Evolutionary conservation across 352 stramenopile genomes (phyloP).

Genomic region (Phytophthora pluvialis): DNA sequence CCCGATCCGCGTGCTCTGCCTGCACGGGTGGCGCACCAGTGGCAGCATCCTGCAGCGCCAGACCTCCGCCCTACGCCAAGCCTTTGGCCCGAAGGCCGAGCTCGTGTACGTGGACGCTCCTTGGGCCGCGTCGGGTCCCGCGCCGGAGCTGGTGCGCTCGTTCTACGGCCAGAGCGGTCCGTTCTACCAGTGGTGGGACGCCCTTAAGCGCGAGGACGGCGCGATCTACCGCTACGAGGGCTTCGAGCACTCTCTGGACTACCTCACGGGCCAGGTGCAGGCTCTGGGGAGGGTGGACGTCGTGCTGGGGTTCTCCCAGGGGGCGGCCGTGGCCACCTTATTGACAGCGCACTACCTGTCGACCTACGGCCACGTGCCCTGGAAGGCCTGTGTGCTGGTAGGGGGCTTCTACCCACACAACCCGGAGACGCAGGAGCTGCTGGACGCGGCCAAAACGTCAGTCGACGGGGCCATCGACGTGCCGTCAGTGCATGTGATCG

Average conservation of each 20-base stretch:
- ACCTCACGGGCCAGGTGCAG: conserved; percentile 54
- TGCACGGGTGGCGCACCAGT: conserved; percentile 85
- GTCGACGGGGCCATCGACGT: conserved; percentile 52
- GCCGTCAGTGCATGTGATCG: conserved; percentile 74
- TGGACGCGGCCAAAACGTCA: conserved; percentile 46
- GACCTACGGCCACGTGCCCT: conserved; percentile 51
- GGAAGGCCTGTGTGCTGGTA: conserved; percentile 70
- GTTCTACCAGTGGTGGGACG: conserved; percentile 87
- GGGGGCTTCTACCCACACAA: conserved; percentile 61
- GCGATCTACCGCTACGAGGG: conserved; percentile 62
- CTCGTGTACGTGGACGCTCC: conserved; percentile 74
- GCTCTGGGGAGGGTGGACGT: conserved; percentile 61
- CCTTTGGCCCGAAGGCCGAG: conserved; percentile 60
- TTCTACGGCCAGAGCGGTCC: conserved; percentile 62
- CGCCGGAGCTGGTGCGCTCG: conserved; percentile 63
- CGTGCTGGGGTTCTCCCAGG: conserved; percentile 80
- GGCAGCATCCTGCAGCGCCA: conserved; percentile 64
- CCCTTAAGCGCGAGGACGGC: conserved; percentile 41
- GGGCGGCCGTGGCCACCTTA: conserved; percentile 58
- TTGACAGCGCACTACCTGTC: conserved; percentile 68
- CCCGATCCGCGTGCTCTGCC: conserved; percentile 75
- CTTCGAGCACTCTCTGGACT: conserved; percentile 68
- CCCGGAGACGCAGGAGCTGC: conserved; percentile 54
- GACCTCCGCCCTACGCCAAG: conserved; percentile 58
- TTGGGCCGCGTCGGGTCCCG: conserved; percentile 60